These are phyloP conservation scores for Stereum hirsutum DNA, from an alignment of 1,284 basidiomycete species.

Conservation along the genomic window DNA sequence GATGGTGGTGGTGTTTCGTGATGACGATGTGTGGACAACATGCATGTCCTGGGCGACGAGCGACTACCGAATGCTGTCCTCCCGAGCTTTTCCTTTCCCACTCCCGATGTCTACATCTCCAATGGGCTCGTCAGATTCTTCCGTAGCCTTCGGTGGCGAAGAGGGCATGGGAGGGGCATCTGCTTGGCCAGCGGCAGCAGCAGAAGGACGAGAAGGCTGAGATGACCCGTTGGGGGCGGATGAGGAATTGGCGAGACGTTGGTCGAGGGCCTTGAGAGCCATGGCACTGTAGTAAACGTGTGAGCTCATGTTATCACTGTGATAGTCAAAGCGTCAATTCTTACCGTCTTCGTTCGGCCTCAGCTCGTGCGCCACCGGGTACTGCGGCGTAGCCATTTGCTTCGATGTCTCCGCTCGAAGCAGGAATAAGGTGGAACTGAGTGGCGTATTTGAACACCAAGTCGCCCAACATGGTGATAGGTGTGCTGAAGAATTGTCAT, in stretches of 20 bases:
- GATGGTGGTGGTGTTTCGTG: too few relatives aligned
- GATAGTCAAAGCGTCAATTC: constrained; percentile 21
- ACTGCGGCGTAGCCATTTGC: constrained; percentile 65
- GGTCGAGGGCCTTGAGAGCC: constrained; percentile 93
- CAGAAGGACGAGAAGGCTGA: constrained; percentile 27
- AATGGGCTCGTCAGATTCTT: constrained; percentile 18
- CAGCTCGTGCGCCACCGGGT: constrained; percentile 82
- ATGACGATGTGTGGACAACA: too few relatives aligned
- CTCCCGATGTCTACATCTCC: constrained; percentile 6
- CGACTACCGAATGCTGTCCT: constrained; percentile 7
- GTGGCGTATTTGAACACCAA: constrained; percentile 61
- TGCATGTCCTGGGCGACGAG: too few relatives aligned
- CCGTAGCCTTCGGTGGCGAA: constrained; percentile 15
- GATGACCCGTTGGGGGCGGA: constrained; percentile 21
- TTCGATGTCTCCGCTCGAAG: constrained; percentile 56
- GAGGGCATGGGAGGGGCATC: constrained; percentile 18
- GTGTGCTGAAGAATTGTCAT: constrained; percentile 31
- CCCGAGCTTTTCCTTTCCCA: constrained; percentile 7
- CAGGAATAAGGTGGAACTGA: constrained; percentile 76
- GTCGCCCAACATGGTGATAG: constrained; percentile 62
- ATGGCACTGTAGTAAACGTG: constrained; percentile 51
- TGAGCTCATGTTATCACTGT: too few relatives aligned
- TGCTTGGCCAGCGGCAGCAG: constrained; percentile 23
- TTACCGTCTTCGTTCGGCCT: constrained; percentile 87
- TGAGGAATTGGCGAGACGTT: constrained; percentile 55